Evolutionary conservation across 2,329 filamentous ascomycete genomes (phyloP).

Genomic region (Macrophomina phaseolina): DNA sequence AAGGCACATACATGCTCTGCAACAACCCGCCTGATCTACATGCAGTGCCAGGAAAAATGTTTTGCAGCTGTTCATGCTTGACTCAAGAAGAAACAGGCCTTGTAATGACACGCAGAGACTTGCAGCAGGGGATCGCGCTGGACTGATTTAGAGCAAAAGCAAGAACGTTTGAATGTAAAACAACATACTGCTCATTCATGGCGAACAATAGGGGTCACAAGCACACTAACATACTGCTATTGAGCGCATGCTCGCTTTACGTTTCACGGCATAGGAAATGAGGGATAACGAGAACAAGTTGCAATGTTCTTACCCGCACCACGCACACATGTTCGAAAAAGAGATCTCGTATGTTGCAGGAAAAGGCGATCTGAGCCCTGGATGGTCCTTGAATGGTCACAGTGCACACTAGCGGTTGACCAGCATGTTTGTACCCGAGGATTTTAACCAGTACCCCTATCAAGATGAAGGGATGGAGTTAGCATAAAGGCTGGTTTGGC

Average conservation of each 20-base stretch:
- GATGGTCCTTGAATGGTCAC: no score
- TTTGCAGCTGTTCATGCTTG: no score
- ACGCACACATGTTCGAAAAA: background rate
- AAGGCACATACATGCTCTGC: background rate
- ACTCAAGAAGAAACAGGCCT: background rate
- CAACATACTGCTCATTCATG: no score
- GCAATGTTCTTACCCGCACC: background rate
- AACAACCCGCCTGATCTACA: background rate
- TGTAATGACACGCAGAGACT: background rate
- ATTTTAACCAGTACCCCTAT: no score
- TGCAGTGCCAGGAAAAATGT: background rate
- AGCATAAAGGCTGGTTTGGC: background rate
- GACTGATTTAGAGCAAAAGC: no score
- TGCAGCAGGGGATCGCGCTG: background rate
- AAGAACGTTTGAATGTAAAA: background rate
- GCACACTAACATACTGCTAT: background rate
- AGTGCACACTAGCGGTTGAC: no score
- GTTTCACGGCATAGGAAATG: conserved; percentile 1
- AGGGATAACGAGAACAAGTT: background rate
- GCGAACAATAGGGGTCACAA: background rate
- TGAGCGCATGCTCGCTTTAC: background rate
- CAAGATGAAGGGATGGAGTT: background rate
- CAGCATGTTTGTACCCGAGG: no score
- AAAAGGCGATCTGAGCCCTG: no score
- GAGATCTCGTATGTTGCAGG: background rate